A percentile compares a stretch with the other conserved stretches of the same genome.
Evolutionary conservation across 306 rosid species (phyloP).

Genomic region (Quillaja saponaria): DNA sequence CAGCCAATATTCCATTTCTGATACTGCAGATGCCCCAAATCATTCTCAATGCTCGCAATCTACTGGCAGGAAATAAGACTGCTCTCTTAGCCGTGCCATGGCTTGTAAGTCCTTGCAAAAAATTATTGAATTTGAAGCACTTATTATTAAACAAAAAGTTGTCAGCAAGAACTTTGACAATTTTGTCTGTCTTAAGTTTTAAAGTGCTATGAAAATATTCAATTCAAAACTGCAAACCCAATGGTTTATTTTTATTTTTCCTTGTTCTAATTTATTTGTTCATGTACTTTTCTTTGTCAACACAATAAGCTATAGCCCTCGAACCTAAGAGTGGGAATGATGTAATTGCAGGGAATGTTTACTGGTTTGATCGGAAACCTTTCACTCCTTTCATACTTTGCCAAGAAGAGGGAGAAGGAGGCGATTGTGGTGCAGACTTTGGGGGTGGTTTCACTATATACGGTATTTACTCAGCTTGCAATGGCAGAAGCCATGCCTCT

Average conservation of each 20-base stretch:
- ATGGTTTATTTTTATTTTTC: too few species aligned
- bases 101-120: conserved; percentile 51
- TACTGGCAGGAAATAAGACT: conserved; percentile 57
- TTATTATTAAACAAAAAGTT: too few species aligned
- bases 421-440: conserved; percentile 79
- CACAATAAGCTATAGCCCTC: conserved; percentile 14
- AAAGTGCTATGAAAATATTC: too few species aligned
- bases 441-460: conserved; percentile 63
- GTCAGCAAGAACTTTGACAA: too few species aligned
- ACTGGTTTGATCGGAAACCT: conserved; percentile 85
- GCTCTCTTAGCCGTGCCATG: conserved; percentile 86
- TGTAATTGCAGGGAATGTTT: conserved; percentile 71
- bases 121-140: background rate
- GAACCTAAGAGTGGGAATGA: conserved; percentile 18
- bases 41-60: conserved; percentile 75
- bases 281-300: conserved; percentile 1
- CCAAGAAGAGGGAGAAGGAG: conserved; percentile 87
- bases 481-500: conserved; percentile 86
- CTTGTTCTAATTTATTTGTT: too few species aligned
- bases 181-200: too few species aligned
- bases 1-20: conserved; percentile 78
- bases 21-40: conserved; percentile 86
- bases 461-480: conserved; percentile 69
- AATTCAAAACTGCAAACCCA: too few species aligned
- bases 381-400: conserved; percentile 82